A percentile compares a stretch with the other conserved stretches of the same genome.
phyloP scores from a whole-genome alignment of 495 filamentous ascomycete species.

The Aspergillus sclerotioniger region DNA sequence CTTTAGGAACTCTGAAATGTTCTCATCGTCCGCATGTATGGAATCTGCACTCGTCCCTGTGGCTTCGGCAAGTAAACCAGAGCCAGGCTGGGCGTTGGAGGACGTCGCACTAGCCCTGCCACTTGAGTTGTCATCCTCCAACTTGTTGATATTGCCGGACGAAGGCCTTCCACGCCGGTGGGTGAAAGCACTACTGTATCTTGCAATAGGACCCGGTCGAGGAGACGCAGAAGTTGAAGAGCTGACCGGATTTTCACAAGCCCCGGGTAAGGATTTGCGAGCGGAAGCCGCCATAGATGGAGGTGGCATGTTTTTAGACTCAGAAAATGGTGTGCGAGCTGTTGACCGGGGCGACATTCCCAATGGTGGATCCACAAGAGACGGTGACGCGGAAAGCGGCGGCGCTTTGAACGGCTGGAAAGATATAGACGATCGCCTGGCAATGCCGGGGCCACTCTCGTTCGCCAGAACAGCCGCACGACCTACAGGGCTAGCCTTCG shows the following conservation, averaged over 20 bases:
- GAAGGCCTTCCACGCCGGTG: constrained; percentile 76
- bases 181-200: constrained; percentile 83
- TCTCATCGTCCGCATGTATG: constrained; percentile 81
- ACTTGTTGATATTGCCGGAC: constrained; percentile 65
- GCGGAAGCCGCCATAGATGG: constrained; percentile 48
- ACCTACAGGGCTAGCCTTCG: constrained; percentile 56
- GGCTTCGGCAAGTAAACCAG: constrained; percentile 75
- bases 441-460: constrained; percentile 52
- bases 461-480: constrained; percentile 57
- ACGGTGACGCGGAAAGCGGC: constrained; percentile 87
- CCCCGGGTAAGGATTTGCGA: constrained; percentile 41
- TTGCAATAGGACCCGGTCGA: constrained; percentile 65
- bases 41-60: constrained; percentile 74
- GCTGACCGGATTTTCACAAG: constrained; percentile 56
- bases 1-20: constrained; percentile 89
- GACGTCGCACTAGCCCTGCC: constrained; percentile 83
- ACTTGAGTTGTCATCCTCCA: constrained; percentile 86
- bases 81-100: constrained; percentile 79
- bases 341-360: constrained; percentile 62
- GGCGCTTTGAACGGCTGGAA: constrained; percentile 96
- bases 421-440: constrained; percentile 80
- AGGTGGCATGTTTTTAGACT: constrained; percentile 60
- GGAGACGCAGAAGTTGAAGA: constrained; percentile 70
- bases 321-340: constrained; percentile 53
- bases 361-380: constrained; percentile 50